Percentiles rank a stretch among this genome's conserved stretches.
phyloP scores from a whole-genome alignment of 1,284 basidiomycete genomes.

The Schizophyllum amplum region DNA sequence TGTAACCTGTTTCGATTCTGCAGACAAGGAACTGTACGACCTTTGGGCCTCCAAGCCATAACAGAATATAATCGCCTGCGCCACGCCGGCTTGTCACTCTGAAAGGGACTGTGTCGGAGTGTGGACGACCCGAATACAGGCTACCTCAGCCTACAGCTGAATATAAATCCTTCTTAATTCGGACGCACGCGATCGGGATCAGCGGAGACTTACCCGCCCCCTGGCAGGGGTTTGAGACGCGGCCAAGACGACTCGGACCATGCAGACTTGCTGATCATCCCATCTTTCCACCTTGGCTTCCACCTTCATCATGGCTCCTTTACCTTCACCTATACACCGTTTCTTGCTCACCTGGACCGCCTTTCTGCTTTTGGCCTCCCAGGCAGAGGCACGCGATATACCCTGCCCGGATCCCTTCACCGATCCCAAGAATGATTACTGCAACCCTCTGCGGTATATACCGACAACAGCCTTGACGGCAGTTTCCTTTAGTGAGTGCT shows the following conservation, averaged over 20 bases:
- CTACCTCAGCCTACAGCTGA: not conserved
- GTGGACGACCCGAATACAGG: not conserved
- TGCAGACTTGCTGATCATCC: not conserved
- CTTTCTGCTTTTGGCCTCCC: not conserved
- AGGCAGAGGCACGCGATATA: not conserved
- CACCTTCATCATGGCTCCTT: not conserved
- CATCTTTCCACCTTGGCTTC: not conserved
- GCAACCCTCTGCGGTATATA: constrained; percentile 55
- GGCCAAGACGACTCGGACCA: not conserved
- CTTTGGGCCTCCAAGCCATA: constrained; percentile 53
- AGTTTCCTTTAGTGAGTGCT: constrained; percentile 38
- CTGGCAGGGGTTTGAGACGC: not conserved
- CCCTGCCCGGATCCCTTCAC: constrained; percentile 30
- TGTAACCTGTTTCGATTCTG: constrained; percentile 61
- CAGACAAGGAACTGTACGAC: constrained; percentile 65
- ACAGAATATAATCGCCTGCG: not conserved
- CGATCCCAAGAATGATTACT: constrained; percentile 46
- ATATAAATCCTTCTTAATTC: not conserved
- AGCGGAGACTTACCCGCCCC: not conserved
- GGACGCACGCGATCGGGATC: not conserved
- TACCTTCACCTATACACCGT: not conserved
- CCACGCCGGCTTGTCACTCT: no score
- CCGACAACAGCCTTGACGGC: constrained; percentile 48
- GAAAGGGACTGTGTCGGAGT: no score
- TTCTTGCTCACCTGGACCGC: not conserved